Evolutionary conservation across 306 rosid species (phyloP).

Genomic region (Geum urbanum): DNA sequence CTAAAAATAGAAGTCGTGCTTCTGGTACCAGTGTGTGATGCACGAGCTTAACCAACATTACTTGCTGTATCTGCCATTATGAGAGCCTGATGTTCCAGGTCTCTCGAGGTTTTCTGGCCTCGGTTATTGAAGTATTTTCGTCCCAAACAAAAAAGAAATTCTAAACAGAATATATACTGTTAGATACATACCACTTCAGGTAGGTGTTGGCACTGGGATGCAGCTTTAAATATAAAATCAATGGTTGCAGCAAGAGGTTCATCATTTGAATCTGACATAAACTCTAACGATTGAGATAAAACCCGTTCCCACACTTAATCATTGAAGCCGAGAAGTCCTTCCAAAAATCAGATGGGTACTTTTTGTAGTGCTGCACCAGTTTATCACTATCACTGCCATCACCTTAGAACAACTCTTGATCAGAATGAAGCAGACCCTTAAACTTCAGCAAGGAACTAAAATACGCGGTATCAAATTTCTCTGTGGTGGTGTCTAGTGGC

Average conservation of each 20-base stretch:
- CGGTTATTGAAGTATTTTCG: no score
- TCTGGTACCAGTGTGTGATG: no score
- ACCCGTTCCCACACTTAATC: conserved; percentile 67
- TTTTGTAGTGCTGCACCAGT: conserved; percentile 18
- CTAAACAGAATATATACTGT: background rate
- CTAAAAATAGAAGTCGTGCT: no score
- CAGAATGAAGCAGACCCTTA: conserved; percentile 36
- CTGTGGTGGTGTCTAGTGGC: conserved; percentile 16
- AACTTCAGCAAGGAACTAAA: conserved; percentile 17
- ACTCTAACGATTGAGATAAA: conserved; percentile 71
- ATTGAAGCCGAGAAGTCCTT: background rate
- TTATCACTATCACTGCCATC: conserved; percentile 25
- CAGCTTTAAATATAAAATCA: conserved; percentile 90
- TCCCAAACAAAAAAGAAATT: conserved; percentile 23
- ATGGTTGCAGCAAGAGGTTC: conserved; percentile 76
- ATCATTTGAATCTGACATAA: conserved; percentile 79
- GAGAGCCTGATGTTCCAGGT: no score
- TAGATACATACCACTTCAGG: conserved; percentile 86
- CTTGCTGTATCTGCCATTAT: no score
- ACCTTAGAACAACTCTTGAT: conserved; percentile 26
- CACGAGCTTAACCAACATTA: no score
- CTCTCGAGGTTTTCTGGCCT: no score
- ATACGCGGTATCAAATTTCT: conserved; percentile 27
- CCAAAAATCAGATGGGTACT: background rate
- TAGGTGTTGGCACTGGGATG: conserved; percentile 96